Evolutionary conservation across 2,329 filamentous ascomycete species (phyloP).

Genomic region (Aschersonia sp.): DNA sequence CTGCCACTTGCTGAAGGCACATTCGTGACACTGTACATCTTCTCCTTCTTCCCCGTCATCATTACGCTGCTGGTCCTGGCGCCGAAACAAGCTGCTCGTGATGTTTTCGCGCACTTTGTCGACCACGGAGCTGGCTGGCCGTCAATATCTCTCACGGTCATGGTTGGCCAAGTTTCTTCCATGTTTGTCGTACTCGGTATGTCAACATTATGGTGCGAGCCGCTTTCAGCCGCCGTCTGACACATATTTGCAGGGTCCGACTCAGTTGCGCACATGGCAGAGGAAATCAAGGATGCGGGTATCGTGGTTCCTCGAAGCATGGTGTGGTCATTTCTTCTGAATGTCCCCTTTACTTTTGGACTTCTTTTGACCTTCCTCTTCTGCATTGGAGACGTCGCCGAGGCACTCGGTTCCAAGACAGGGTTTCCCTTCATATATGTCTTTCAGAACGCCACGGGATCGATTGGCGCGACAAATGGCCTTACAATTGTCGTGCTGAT

Average conservation of each 20-base stretch:
- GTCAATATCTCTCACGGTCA: slow-evolving; percentile 3
- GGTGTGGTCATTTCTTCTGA: slow-evolving; percentile 7
- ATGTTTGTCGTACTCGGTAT: slow-evolving; percentile 5
- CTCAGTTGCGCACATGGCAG: slow-evolving; percentile 6
- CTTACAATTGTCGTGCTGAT: slow-evolving; percentile 13
- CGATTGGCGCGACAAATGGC: slow-evolving; percentile 8
- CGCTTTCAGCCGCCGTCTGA: neutral
- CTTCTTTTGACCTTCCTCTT: slow-evolving; percentile 11
- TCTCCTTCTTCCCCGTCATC: slow-evolving; percentile 6
- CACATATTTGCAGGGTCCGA: slow-evolving; percentile 4
- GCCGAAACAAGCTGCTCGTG: slow-evolving; percentile 3
- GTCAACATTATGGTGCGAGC: neutral
- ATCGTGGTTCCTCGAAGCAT: slow-evolving; percentile 8
- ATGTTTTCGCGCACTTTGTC: slow-evolving; percentile 4
- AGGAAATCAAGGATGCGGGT: slow-evolving; percentile 8
- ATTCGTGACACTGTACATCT: slow-evolving; percentile 6
- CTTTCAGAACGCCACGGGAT: slow-evolving; percentile 12
- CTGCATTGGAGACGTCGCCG: slow-evolving; percentile 7
- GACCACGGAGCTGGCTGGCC: slow-evolving; percentile 6
- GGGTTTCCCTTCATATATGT: slow-evolving; percentile 16
- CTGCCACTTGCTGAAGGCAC: slow-evolving; percentile 5
- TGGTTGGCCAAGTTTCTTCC: slow-evolving; percentile 5
- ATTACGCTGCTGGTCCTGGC: slow-evolving; percentile 4
- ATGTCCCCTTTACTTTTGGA: slow-evolving; percentile 8
- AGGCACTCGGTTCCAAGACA: slow-evolving; percentile 1